Conservation (phyloP, 768 basidiomycete species). For the Naganishia kalamii region DNA sequence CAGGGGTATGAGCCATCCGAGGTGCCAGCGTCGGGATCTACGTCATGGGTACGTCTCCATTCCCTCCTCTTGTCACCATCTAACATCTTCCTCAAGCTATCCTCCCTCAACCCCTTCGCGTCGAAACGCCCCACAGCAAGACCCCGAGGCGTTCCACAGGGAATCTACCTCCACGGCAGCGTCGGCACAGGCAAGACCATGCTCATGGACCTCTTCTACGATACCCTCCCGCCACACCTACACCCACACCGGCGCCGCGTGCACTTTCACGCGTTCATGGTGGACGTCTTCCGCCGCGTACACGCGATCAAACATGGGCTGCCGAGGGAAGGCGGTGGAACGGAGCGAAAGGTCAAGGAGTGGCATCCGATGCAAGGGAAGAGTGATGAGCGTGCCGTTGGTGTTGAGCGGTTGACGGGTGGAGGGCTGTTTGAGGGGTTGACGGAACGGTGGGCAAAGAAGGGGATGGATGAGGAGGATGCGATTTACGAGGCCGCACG, state of each 20-base stretch:
- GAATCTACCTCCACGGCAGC: slow-evolving; percentile 90
- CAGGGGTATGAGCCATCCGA: slow-evolving; percentile 63
- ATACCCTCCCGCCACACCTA: slow-evolving; percentile 54
- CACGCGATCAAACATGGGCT: slow-evolving; percentile 64
- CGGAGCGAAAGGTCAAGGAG: neutral
- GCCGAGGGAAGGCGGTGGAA: slow-evolving; percentile 7
- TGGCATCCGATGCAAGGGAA: slow-evolving; percentile 18
- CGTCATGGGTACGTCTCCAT: slow-evolving; percentile 29
- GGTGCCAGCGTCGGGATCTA: slow-evolving; percentile 50
- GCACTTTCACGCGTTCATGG: slow-evolving; percentile 99
- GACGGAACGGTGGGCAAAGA: slow-evolving; percentile 54
- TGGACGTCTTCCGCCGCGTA: slow-evolving; percentile 90
- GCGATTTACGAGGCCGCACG: slow-evolving; percentile 80
- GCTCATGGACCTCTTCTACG: slow-evolving; percentile 98
- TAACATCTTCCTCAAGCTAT: slow-evolving; percentile 30
- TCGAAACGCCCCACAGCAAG: slow-evolving; percentile 20
- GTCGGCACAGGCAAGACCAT: slow-evolving; percentile 93
- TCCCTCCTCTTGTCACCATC: slow-evolving; percentile 13
- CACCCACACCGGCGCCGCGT: slow-evolving; percentile 54
- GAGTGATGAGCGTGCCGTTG: slow-evolving; percentile 22
- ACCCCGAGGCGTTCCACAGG: slow-evolving; percentile 64
- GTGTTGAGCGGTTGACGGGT: slow-evolving; percentile 19
- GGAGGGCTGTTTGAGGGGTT: slow-evolving; percentile 16
- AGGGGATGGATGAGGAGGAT: slow-evolving; percentile 55
- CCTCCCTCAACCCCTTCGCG: slow-evolving; percentile 8